Conservation (phyloP, 2,329 filamentous ascomycete genomes). For the Thielaviopsis musarum region DNA sequence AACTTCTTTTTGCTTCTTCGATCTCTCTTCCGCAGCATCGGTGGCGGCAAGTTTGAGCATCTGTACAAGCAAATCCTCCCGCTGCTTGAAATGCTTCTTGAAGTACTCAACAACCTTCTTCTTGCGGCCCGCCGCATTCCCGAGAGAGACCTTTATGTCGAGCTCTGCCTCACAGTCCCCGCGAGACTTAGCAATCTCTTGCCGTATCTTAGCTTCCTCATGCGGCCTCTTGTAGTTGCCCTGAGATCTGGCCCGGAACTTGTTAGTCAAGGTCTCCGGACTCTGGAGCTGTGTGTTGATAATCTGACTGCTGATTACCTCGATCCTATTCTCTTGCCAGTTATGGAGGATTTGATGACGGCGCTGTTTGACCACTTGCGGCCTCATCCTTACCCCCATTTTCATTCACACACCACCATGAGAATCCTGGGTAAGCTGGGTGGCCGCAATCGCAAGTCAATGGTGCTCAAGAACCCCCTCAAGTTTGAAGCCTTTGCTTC, state of each 20-base stretch:
- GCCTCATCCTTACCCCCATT: constrained; percentile 89
- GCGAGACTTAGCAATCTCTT: constrained; percentile 86
- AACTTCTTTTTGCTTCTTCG: constrained; percentile 93
- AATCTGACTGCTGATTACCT: constrained; percentile 96
- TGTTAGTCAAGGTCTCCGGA: constrained; percentile 83
- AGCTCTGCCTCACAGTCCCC: constrained; percentile 89
- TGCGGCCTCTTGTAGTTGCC: constrained; percentile 94
- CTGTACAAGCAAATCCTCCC: constrained; percentile 97
- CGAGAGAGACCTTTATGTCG: constrained; percentile 90
- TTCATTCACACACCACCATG: constrained; percentile 96
- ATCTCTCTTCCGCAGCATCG: constrained; percentile 89
- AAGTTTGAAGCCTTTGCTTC: constrained; percentile 74
- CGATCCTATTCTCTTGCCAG: constrained; percentile 96
- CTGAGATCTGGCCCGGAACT: constrained; percentile 81
- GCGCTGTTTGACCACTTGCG: constrained; percentile 90
- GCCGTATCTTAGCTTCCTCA: constrained; percentile 88
- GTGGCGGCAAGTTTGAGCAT: constrained; percentile 91
- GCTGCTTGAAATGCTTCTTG: constrained; percentile 88
- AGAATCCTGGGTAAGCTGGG: constrained; percentile 92
- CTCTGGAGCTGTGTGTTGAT: constrained; percentile 89
- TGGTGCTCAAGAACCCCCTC: constrained; percentile 76
- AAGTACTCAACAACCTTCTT: constrained; percentile 89
- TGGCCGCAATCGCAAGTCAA: constrained; percentile 86
- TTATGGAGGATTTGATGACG: constrained; percentile 97
- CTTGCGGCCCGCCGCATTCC: constrained; percentile 77